A percentile compares a stretch with the other conserved stretches of the same genome.
Conservation (phyloP, 1,284 basidiomycete species). For the Sporisorium sorghi region DNA sequence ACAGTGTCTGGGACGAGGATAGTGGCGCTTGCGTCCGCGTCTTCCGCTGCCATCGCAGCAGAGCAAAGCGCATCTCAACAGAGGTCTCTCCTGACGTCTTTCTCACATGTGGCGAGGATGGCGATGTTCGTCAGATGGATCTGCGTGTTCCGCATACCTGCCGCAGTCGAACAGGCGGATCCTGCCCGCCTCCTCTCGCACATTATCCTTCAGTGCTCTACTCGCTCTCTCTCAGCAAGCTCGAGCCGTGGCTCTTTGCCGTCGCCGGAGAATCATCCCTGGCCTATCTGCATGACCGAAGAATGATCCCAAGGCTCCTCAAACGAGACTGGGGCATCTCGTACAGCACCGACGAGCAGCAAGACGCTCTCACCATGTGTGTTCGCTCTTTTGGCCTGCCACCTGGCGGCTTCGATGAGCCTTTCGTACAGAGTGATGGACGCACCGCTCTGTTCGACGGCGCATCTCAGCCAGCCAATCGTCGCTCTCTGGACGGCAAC, state of each 20-base stretch:
- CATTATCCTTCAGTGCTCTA: constrained; percentile 71
- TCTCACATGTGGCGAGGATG: constrained; percentile 84
- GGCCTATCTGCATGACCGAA: constrained; percentile 89
- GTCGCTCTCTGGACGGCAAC: constrained; percentile 23
- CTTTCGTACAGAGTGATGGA: constrained; percentile 22
- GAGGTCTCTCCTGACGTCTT: constrained; percentile 86
- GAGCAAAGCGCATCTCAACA: constrained; percentile 80
- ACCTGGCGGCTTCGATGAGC: constrained; percentile 59
- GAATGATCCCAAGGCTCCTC: constrained; percentile 78
- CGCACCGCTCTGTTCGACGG: constrained; percentile 18
- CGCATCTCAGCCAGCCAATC: constrained; percentile 9
- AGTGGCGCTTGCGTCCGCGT: constrained; percentile 55
- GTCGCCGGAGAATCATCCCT: constrained; percentile 72
- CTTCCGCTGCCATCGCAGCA: constrained; percentile 63
- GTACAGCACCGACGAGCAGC: constrained; percentile 66
- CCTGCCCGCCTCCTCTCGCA: constrained; percentile 77
- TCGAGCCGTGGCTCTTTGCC: constrained; percentile 72
- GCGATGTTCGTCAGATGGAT: constrained; percentile 81
- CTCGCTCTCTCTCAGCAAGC: constrained; percentile 70
- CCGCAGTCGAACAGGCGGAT: constrained; percentile 26
- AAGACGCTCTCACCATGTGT: constrained; percentile 77
- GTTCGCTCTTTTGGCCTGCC: constrained; percentile 84
- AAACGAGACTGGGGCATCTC: constrained; percentile 80
- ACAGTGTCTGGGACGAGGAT: constrained; percentile 24
- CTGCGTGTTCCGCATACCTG: constrained; percentile 78